Evolutionary conservation across 257 asterid genomes (phyloP), one percentile per base, ranked within the genome.

Genomic region (Rehmannia glutinosa): DNA sequence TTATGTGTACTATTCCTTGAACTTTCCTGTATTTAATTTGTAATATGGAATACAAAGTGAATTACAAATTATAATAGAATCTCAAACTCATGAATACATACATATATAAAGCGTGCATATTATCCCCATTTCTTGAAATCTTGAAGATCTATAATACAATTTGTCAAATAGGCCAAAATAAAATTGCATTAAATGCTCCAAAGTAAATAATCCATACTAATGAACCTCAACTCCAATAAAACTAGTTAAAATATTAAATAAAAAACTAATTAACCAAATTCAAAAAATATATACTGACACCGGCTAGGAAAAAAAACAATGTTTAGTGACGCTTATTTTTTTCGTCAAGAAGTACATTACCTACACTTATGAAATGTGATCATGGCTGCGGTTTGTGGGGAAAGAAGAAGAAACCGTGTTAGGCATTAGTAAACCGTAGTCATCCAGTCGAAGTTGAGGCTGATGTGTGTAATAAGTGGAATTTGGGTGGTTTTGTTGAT

Each of bases 301-400:
- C n/a, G n/a, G n/a, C n/a, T n/a, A n/a, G n/a, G n/a, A n/a, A n/a
- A n/a, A n/a, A n/a, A n/a, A n/a, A n/a, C n/a, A n/a, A n/a, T n/a
- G n/a, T n/a, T n/a, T n/a, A n/a, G n/a, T n/a, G n/a, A n/a, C n/a
- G n/a, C n/a, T n/a, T n/a, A n/a, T n/a, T n/a, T n/a, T n/a, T n/a
- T n/a, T n/a, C n/a, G n/a, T n/a, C n/a, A n/a, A n/a, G n/a, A n/a
- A n/a, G n/a, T n/a, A n/a, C n/a, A 11, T 51, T 49, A 50, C 46
- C 6, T 35, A 51, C 28, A 36, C 36, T 27, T 15, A 23, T 7
- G 35, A 55, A 55, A 41, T 8, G 24, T 50, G 5, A 10, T 75
- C 72, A 80, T 15, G 84, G 77, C 21, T 43, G 68, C 30, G 73
- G 63, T 58, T 72, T 75, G 68, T 59, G 79, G 57, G 66, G 55